A percentile compares a stretch with the other conserved stretches of the same genome.
Conservation (phyloP, 108 stramenopile species). For the Pseudonitzschia pungens region DNA sequence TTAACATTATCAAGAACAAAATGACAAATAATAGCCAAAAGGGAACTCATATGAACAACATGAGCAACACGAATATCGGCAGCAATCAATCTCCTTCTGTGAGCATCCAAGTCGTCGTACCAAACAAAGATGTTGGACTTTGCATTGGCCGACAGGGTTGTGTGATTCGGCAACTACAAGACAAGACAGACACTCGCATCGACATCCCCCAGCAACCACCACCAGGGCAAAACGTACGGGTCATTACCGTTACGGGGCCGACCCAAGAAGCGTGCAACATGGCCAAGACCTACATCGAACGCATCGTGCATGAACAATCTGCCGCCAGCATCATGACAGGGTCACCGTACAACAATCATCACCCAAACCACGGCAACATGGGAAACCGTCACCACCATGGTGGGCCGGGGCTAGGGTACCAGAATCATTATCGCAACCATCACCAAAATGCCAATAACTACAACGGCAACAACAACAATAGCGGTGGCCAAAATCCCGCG, state of each 20-base stretch:
- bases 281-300: constrained; percentile 73
- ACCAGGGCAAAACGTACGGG: constrained; percentile 73
- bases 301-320: constrained; percentile 78
- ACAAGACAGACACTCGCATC: constrained; percentile 69
- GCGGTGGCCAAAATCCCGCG: not conserved
- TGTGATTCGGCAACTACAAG: constrained; percentile 87
- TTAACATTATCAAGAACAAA: constrained; percentile 37
- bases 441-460: constrained; percentile 14
- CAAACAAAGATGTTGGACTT: constrained; percentile 87
- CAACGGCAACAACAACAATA: constrained; percentile 13
- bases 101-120: constrained; percentile 73
- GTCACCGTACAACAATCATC: constrained; percentile 34
- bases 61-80: constrained; percentile 37
- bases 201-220: constrained; percentile 81
- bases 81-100: constrained; percentile 40
- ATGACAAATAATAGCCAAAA: constrained; percentile 42
- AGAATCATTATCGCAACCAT: constrained; percentile 16
- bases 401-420: constrained; percentile 14
- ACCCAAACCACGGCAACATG: constrained; percentile 1
- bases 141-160: constrained; percentile 86
- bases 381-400: constrained; percentile 32
- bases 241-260: constrained; percentile 72
- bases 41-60: constrained; percentile 34
- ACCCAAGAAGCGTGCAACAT: constrained; percentile 65
- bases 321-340: constrained; percentile 78